Evolutionary conservation across 2,329 filamentous ascomycete genomes (phyloP).

Genomic region (Fusarium ambrosium): DNA sequence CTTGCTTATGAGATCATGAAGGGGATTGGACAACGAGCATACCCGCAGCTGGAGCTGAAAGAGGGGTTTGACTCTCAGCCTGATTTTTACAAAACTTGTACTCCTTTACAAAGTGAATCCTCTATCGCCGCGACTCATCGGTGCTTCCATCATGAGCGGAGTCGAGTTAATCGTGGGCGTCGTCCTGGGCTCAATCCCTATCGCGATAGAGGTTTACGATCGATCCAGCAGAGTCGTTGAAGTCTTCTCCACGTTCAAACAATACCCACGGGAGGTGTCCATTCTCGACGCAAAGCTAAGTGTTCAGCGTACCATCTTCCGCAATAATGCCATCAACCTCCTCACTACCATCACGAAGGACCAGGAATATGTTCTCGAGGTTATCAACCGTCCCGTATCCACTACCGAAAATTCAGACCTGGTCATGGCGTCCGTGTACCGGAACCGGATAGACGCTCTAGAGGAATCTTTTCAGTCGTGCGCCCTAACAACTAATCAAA

Average conservation of each 20-base stretch:
- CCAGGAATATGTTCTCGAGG: neutral
- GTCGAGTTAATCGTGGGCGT: neutral
- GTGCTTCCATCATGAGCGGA: neutral
- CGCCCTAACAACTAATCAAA: neutral
- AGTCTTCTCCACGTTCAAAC: neutral
- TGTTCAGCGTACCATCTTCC: slow-evolving; percentile 2
- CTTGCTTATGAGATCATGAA: neutral
- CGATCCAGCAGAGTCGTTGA: neutral
- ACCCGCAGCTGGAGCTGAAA: neutral
- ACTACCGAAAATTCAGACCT: neutral
- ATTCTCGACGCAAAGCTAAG: neutral
- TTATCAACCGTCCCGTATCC: neutral
- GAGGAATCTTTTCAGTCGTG: neutral
- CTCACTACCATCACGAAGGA: neutral
- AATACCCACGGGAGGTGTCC: neutral
- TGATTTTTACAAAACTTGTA: neutral
- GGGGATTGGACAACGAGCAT: neutral
- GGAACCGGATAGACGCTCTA: neutral
- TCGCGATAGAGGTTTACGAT: slow-evolving; percentile 3
- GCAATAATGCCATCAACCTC: neutral
- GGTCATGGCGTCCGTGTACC: neutral
- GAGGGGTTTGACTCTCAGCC: neutral
- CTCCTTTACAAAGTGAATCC: neutral
- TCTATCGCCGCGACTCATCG: neutral
- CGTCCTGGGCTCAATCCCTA: neutral